Evolutionary conservation across 1,139 yeast genomes (phyloP).

Genomic region (Nadsonia commutata): DNA sequence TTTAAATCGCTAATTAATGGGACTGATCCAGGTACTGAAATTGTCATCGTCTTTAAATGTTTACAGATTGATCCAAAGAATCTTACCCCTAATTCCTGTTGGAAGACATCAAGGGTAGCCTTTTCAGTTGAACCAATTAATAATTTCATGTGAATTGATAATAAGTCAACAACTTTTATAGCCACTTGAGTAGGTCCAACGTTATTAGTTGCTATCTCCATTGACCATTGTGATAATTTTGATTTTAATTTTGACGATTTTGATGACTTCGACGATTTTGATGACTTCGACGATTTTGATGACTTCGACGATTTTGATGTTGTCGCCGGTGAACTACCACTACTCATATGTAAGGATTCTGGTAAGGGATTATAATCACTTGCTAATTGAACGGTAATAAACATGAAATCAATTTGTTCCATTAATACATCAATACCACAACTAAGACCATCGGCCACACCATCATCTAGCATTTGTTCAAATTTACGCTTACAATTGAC

Average conservation of each 20-base stretch:
- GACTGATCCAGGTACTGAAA: slow-evolving; percentile 74
- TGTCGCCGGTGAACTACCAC: background rate
- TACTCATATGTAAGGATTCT: background rate
- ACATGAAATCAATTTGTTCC: slow-evolving; percentile 50
- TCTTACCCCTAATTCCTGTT: slow-evolving; percentile 84
- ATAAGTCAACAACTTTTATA: slow-evolving; percentile 38
- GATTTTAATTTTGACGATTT: slow-evolving; percentile 5
- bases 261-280: too few relatives aligned
- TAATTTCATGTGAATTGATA: slow-evolving; percentile 61
- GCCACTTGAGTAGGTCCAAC: slow-evolving; percentile 70
- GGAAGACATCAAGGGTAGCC: slow-evolving; percentile 78
- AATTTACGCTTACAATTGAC: slow-evolving; percentile 67
- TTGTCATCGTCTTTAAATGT: slow-evolving; percentile 49
- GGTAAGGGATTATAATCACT: slow-evolving; percentile 36
- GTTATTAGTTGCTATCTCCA: slow-evolving; percentile 14
- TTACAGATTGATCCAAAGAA: slow-evolving; percentile 67
- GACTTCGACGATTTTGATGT: slow-evolving; percentile 5
- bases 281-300: slow-evolving; percentile 2
- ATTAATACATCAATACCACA: slow-evolving; percentile 80
- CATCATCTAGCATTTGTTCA: slow-evolving; percentile 70
- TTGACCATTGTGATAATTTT: slow-evolving; percentile 1
- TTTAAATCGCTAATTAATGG: slow-evolving; percentile 46
- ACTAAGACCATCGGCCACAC: slow-evolving; percentile 85
- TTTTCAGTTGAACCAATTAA: slow-evolving; percentile 78
- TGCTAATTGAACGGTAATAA: slow-evolving; percentile 36